Evolutionary conservation across 2,329 filamentous ascomycete genomes (phyloP).

Genomic region (Fusarium beomiforme): DNA sequence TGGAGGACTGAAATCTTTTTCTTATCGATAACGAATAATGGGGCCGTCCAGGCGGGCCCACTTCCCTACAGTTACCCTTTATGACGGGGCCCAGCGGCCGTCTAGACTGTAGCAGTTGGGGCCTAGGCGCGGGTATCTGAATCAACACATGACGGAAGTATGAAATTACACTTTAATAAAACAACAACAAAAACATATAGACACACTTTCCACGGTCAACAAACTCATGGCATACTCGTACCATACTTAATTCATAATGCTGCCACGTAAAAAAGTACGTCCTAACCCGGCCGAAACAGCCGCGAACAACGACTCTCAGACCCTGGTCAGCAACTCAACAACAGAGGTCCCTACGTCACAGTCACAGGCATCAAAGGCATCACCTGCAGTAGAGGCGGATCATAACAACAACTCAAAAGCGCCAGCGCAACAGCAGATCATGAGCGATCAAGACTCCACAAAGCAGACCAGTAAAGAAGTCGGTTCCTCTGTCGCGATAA

Average conservation of each 20-base stretch:
- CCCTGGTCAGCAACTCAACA: conserved; percentile 25
- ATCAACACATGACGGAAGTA: conserved; percentile 34
- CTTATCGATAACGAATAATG: conserved; percentile 22
- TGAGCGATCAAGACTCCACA: conserved; percentile 7
- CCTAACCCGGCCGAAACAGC: conserved; percentile 42
- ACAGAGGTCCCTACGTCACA: conserved; percentile 42
- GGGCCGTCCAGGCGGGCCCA: not conserved
- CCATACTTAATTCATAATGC: conserved; percentile 37
- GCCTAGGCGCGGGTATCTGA: conserved; percentile 25
- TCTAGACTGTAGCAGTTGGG: not conserved
- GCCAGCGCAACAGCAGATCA: conserved; percentile 27
- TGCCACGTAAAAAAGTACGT: conserved; percentile 48
- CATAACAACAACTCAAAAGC: conserved; percentile 26
- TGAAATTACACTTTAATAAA: conserved; percentile 18
- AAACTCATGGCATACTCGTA: conserved; percentile 13
- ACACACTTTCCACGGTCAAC: not conserved
- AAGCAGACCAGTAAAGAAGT: conserved; percentile 31
- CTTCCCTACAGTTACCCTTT: not conserved
- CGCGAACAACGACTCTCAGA: conserved; percentile 18
- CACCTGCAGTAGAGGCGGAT: conserved; percentile 33
- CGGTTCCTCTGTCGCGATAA: not conserved
- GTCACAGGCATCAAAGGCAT: conserved; percentile 37
- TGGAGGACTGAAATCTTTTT: conserved; percentile 16
- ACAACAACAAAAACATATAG: conserved; percentile 11
- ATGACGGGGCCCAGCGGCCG: not conserved